phyloP scores from a whole-genome alignment of 1,284 basidiomycete species.

The Entoloma clypeatum region DNA sequence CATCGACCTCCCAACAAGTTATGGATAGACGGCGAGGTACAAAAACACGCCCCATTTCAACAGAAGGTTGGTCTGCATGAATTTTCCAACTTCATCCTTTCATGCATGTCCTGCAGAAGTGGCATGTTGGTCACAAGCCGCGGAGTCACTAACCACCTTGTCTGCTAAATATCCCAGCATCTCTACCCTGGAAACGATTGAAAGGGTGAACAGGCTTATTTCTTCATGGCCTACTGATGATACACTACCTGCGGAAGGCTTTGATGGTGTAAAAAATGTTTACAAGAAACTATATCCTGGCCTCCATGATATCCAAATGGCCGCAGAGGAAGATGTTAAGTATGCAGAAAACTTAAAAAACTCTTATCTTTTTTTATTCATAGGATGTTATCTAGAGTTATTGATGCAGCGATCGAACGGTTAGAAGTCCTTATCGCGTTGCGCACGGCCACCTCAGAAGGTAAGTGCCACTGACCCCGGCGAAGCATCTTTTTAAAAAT shows the following conservation, averaged over 20 bases:
- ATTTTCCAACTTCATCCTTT: slow-evolving; percentile 9
- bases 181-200: slow-evolving; percentile 53
- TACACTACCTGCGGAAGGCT: slow-evolving; percentile 58
- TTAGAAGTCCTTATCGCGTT: slow-evolving; percentile 67
- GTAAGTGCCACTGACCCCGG: slow-evolving; percentile 30
- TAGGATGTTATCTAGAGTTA: slow-evolving; percentile 42
- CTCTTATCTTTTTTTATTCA: slow-evolving; percentile 8
- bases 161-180: slow-evolving; percentile 50
- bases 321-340: slow-evolving; percentile 62
- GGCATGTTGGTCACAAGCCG: slow-evolving; percentile 67
- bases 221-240: slow-evolving; percentile 70
- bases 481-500: slow-evolving; percentile 6
- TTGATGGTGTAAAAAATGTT: slow-evolving; percentile 57
- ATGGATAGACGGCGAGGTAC: slow-evolving; percentile 56
- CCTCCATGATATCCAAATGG: slow-evolving; percentile 56
- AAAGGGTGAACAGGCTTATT: slow-evolving; percentile 67
- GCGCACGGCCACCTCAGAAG: slow-evolving; percentile 63
- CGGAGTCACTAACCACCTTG: slow-evolving; percentile 50
- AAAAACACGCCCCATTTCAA: slow-evolving; percentile 51
- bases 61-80: slow-evolving; percentile 45
- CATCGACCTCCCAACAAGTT: slow-evolving; percentile 20
- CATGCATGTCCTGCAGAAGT: slow-evolving; percentile 44
- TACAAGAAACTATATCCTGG: slow-evolving; percentile 60
- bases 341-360: slow-evolving; percentile 32
- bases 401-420: slow-evolving; percentile 67